phyloP scores from a whole-genome alignment of 306 rosid species.

The Cyclanthera cordifolia region DNA sequence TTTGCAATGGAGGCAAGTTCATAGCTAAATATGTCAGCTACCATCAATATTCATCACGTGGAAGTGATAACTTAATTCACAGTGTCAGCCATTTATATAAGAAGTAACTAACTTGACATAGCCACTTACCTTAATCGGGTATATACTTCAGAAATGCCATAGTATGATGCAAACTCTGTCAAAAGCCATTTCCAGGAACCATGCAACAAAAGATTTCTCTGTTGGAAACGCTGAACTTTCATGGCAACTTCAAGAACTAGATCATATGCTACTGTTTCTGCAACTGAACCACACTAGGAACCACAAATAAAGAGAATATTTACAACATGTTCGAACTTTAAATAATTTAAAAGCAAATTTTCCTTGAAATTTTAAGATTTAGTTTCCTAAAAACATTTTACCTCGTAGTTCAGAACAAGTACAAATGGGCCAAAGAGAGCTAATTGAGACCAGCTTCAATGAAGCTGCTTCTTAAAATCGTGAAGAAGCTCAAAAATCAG shows the following conservation, averaged over 20 bases:
- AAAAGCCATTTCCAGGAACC: slow-evolving; percentile 99
- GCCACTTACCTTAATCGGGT: slow-evolving; percentile 67
- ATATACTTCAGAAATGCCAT: slow-evolving; percentile 84
- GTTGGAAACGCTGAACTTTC: slow-evolving; percentile 86
- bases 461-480: background rate
- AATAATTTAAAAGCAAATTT: background rate
- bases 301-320: background rate
- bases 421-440: background rate
- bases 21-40: background rate
- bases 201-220: slow-evolving; percentile 58
- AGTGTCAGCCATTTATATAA: background rate
- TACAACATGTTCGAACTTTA: background rate
- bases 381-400: background rate
- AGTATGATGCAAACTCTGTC: slow-evolving; percentile 79
- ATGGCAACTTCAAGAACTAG: slow-evolving; percentile 79
- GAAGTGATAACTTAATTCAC: background rate
- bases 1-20: too few species aligned
- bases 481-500: background rate
- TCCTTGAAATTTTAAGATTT: background rate
- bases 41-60: background rate
- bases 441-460: background rate
- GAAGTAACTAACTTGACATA: slow-evolving; percentile 4
- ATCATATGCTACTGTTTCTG: slow-evolving; percentile 96
- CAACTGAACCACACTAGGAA: slow-evolving; percentile 75
- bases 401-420: background rate